Conservation (phyloP, 2,329 filamentous ascomycete species). For the Lasiodiplodia hormozganensis region DNA sequence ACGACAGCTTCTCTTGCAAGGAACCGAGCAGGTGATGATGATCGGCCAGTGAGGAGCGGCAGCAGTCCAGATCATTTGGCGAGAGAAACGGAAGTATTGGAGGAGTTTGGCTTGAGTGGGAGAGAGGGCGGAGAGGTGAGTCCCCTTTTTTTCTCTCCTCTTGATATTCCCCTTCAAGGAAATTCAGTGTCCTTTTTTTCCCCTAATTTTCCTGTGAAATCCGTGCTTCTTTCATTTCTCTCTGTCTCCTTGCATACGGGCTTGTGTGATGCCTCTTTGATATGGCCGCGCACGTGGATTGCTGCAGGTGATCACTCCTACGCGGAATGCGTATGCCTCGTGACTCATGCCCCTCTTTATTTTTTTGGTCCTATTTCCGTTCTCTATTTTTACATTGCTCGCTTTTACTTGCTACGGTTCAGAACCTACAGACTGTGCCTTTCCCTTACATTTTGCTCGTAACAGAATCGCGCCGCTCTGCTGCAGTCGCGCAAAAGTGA, state of each 20-base stretch:
- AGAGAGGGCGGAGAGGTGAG: conserved; percentile 26
- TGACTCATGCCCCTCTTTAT: background rate
- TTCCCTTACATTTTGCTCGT: background rate
- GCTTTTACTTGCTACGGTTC: background rate
- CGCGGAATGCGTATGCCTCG: background rate
- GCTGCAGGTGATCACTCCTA: background rate
- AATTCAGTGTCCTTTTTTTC: background rate
- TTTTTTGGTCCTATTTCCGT: background rate
- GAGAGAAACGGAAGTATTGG: conserved; percentile 40
- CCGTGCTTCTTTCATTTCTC: background rate
- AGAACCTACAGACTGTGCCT: background rate
- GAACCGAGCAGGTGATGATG: conserved; percentile 28
- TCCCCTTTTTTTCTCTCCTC: conserved; percentile 28
- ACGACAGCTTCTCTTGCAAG: background rate
- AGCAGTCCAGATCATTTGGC: conserved; percentile 33
- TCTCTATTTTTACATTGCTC: background rate
- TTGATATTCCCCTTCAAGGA: background rate
- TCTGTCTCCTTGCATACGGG: background rate
- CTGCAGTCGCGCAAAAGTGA: conserved; percentile 48
- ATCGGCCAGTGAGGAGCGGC: conserved; percentile 12
- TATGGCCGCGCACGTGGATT: background rate
- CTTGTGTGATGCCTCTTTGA: background rate
- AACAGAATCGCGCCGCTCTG: conserved; percentile 48
- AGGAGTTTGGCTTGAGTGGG: conserved; percentile 40
- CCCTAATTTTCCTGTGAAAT: background rate